Evolutionary conservation across 768 basidiomycete species (phyloP).

Genomic region (Mycena amicta): DNA sequence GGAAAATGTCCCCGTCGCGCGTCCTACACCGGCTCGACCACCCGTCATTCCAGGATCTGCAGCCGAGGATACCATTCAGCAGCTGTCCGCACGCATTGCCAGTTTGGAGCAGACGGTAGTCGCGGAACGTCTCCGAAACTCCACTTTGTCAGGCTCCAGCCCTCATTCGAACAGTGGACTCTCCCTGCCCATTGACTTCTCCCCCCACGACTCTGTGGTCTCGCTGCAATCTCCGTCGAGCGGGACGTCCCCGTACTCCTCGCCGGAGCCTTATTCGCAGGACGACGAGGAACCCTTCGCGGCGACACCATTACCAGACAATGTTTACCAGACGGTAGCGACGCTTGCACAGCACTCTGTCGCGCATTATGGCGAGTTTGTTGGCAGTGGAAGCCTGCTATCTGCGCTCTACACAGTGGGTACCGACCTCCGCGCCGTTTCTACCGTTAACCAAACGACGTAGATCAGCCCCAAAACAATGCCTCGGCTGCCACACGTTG

Average conservation of each 20-base stretch:
- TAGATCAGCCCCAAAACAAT: conserved; percentile 39
- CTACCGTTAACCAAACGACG: conserved; percentile 3
- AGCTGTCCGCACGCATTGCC: conserved; percentile 32
- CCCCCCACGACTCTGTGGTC: conserved; percentile 18
- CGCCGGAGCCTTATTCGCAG: conserved; percentile 22
- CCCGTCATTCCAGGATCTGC: conserved; percentile 27
- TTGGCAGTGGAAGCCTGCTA: conserved; percentile 49
- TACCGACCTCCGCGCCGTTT: background rate
- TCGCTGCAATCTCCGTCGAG: conserved; percentile 23
- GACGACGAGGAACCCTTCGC: conserved; percentile 20
- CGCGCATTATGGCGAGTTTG: conserved; percentile 51
- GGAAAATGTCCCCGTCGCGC: conserved; percentile 46
- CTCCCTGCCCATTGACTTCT: conserved; percentile 15
- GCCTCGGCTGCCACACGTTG: conserved; percentile 42
- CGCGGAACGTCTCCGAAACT: conserved; percentile 15
- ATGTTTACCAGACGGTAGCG: conserved; percentile 44
- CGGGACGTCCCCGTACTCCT: conserved; percentile 21
- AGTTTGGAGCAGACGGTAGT: conserved; percentile 31
- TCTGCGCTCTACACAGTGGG: conserved; percentile 50
- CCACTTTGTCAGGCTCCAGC: conserved; percentile 25
- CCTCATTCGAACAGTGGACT: conserved; percentile 22
- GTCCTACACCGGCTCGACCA: conserved; percentile 44
- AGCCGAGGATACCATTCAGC: conserved; percentile 17
- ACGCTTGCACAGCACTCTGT: conserved; percentile 46
- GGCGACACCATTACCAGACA: conserved; percentile 30